Conservation (phyloP, 306 rosid species). For the Sicyos baderoa region DNA sequence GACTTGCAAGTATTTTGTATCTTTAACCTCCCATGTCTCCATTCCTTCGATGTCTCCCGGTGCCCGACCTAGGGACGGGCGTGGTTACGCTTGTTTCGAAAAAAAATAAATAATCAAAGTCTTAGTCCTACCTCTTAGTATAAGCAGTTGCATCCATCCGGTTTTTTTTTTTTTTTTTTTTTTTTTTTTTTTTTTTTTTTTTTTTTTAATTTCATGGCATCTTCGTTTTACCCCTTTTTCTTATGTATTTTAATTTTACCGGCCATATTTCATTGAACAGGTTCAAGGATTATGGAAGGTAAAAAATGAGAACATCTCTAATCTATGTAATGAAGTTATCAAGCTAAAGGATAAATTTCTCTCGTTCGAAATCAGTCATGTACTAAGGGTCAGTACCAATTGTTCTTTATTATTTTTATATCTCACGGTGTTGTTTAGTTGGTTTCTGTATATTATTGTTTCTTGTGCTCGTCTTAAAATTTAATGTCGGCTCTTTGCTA, state of each 20-base stretch:
- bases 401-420: background rate
- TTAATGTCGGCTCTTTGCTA: background rate
- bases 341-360: constrained; percentile 58
- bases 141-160: background rate
- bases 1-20: too few relatives aligned
- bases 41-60: too few relatives aligned
- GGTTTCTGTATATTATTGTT: background rate
- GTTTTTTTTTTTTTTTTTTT: too few relatives aligned
- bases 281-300: constrained; percentile 80
- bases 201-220: background rate
- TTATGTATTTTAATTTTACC: constrained; percentile 18
- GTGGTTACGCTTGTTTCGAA: too few relatives aligned
- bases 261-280: constrained; percentile 39
- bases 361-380: constrained; percentile 73
- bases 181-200: too few relatives aligned
- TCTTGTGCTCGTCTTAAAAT: background rate
- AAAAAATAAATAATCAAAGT: background rate
- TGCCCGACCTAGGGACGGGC: too few relatives aligned
- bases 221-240: constrained; percentile 19
- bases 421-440: background rate
- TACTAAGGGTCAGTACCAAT: constrained; percentile 67
- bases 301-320: constrained; percentile 49
- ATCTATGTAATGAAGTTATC: constrained; percentile 53
- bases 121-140: background rate
- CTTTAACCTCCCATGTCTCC: background rate